phyloP scores from a whole-genome alignment of 2,329 filamentous ascomycete genomes.

The Rachicladosporium sp. region DNA sequence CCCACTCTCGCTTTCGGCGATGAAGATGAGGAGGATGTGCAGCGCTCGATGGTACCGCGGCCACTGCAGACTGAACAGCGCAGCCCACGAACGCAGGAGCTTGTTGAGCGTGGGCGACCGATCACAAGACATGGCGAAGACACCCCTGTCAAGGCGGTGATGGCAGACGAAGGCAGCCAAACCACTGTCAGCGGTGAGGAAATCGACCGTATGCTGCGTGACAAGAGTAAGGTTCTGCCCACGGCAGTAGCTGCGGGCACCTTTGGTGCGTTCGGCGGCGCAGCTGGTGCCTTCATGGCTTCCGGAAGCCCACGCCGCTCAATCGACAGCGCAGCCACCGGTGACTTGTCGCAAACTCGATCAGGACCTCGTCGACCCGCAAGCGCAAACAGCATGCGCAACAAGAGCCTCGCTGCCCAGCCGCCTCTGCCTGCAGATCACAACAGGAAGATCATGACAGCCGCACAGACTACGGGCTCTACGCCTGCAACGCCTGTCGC shows the following conservation, averaged over 20 bases:
- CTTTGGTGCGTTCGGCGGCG: slow-evolving; percentile 3
- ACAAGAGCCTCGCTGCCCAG: slow-evolving; percentile 29
- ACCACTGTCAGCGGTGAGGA: slow-evolving; percentile 71
- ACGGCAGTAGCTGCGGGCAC: slow-evolving; percentile 7
- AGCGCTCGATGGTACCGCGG: no score
- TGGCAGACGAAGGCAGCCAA: slow-evolving; percentile 61
- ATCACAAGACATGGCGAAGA: slow-evolving; percentile 2
- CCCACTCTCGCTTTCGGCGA: slow-evolving; percentile 13
- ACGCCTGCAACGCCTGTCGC: slow-evolving; percentile 32
- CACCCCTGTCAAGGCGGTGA: slow-evolving; percentile 9
- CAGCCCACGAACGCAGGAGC: neutral
- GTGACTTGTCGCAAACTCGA: slow-evolving; percentile 3
- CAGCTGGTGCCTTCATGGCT: neutral
- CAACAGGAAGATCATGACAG: slow-evolving; percentile 71
- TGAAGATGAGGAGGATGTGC: slow-evolving; percentile 8
- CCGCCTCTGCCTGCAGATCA: slow-evolving; percentile 71
- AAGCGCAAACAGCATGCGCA: slow-evolving; percentile 58
- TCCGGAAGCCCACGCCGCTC: slow-evolving; percentile 5
- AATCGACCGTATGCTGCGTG: slow-evolving; percentile 62
- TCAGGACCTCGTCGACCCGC: slow-evolving; percentile 43
- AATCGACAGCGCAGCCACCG: slow-evolving; percentile 7
- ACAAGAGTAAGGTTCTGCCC: slow-evolving; percentile 27
- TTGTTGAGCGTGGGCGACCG: neutral
- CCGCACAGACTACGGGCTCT: slow-evolving; percentile 44
- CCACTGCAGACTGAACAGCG: no score